Base-by-base conservation (phyloP, 768 basidiomycete species). In the Hygrophorus russula region DNA sequence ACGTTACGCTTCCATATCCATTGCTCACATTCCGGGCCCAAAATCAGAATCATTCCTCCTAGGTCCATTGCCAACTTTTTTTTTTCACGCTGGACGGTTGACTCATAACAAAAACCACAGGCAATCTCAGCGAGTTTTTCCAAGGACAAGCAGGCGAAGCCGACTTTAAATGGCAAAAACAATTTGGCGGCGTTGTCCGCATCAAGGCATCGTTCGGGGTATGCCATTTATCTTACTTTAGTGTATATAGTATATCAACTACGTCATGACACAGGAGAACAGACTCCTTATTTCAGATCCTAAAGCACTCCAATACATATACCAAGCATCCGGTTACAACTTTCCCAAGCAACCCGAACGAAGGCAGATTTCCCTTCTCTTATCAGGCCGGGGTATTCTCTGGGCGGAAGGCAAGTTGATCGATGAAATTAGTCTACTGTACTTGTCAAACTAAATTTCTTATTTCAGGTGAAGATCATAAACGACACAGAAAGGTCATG, bases 231-330 rank as follows among this genome's bases (percentile, higher is more conserved):
- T 27, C 40, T 33, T 14, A 11, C 29, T 24, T 35, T 6, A 11
- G 14, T 41, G 39, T 39, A 31, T 36, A n/a, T 42, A 29, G 34
- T 19, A 28, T 36, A 43, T 39, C 39, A 19, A 39, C 39, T 20
- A 10, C 47, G 24, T 28, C 5, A 33, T 44, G 34, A 36, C 41
- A 39, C 51, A 77, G 75, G 68, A 73, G 49, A 70, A 76, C 51
- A 67, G 71, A 14, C 57, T 78, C 28, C 56, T 73, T 38, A 64
- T 76, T 42, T 68, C 73, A 20, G 76, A 78, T 46, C 74, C 73
- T 1, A 75, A 75, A 54, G 73, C 75, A 3, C 58, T 78, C n/a
- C 71, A 75, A 49, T 70, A 76, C 49, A 70, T 76, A 19, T 67
- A 69, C 41, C 72, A 76, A 44, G 72, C 73, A 14, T 70, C 69